Evolutionary conservation across 2,329 filamentous ascomycete species (phyloP).

Genomic region (Davidsoniella australis): DNA sequence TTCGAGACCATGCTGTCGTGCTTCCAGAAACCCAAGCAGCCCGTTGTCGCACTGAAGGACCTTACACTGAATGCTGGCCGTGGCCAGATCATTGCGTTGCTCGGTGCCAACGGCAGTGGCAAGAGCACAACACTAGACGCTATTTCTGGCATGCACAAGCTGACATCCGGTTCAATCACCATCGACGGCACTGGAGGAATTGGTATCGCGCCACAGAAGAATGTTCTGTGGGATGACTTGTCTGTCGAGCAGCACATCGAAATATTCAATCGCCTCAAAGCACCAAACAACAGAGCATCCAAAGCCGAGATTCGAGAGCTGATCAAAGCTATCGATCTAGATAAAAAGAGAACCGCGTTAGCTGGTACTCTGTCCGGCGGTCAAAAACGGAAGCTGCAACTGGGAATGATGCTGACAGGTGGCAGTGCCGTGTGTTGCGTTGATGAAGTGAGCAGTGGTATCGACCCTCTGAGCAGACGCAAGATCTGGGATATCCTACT

Average conservation of each 20-base stretch:
- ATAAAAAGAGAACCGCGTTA: constrained; percentile 52
- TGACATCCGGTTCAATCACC: constrained; percentile 59
- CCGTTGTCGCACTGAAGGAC: constrained; percentile 63
- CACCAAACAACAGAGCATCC: constrained; percentile 35
- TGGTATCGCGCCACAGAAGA: constrained; percentile 82
- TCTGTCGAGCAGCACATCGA: constrained; percentile 71
- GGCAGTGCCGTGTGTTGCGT: constrained; percentile 78
- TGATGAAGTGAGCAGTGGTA: constrained; percentile 76
- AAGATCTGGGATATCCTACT: constrained; percentile 93
- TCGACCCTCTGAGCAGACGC: constrained; percentile 70
- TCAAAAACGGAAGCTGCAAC: constrained; percentile 80
- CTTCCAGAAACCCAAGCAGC: constrained; percentile 15
- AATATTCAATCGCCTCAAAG: constrained; percentile 73
- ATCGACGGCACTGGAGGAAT: constrained; percentile 65
- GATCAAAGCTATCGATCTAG: constrained; percentile 56
- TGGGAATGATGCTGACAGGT: constrained; percentile 90
- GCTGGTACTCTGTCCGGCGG: constrained; percentile 73
- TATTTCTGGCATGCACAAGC: constrained; percentile 64
- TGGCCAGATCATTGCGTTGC: constrained; percentile 70
- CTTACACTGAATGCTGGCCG: constrained; percentile 53
- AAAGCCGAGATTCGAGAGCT: constrained; percentile 44
- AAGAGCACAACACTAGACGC: constrained; percentile 83
- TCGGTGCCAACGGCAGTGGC: constrained; percentile 80
- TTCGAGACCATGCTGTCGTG: constrained; percentile 24
- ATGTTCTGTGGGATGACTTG: constrained; percentile 80